phyloP scores from a whole-genome alignment of 2,329 filamentous ascomycete species.

The Balansia obtecta region DNA sequence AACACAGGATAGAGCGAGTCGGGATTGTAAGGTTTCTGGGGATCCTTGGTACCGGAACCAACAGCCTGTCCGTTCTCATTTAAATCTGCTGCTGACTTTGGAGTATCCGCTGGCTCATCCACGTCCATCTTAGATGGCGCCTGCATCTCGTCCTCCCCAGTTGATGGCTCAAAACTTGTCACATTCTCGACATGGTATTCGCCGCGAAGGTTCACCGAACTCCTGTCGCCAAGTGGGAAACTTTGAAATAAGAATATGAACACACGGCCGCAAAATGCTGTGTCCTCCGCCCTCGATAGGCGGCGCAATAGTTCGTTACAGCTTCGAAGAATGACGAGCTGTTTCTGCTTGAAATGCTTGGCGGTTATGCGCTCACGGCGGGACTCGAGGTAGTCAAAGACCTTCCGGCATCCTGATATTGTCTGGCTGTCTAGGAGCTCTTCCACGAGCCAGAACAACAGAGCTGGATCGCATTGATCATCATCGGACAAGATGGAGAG shows the following conservation, averaged over 20 bases:
- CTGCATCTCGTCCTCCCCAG: constrained; percentile 15
- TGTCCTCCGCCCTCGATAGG: constrained; percentile 90
- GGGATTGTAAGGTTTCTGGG: constrained; percentile 46
- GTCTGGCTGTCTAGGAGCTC: constrained; percentile 94
- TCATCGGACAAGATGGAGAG: constrained; percentile 79
- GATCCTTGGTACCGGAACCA: constrained; percentile 28
- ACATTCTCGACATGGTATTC: constrained; percentile 95
- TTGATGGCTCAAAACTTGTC: constrained; percentile 57
- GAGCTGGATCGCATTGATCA: constrained; percentile 62
- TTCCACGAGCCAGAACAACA: constrained; percentile 85
- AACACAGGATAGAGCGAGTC: constrained; percentile 79
- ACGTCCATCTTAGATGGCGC: constrained; percentile 45
- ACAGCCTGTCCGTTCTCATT: constrained; percentile 26
- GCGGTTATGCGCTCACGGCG: constrained; percentile 78
- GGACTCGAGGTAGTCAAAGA: constrained; percentile 94
- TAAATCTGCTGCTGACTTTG: constrained; percentile 12
- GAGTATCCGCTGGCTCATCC: constrained; percentile 35
- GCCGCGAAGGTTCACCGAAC: constrained; percentile 89
- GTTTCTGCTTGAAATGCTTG: constrained; percentile 69
- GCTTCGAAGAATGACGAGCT: constrained; percentile 77
- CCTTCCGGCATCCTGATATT: constrained; percentile 76
- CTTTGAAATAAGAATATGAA: constrained; percentile 99
- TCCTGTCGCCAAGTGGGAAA: constrained; percentile 91
- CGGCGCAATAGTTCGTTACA: constrained; percentile 93
- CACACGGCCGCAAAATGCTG: constrained; percentile 91